A percentile compares a stretch with the other conserved stretches of the same genome.
These are phyloP conservation scores for Dothideomycetes sp. DNA, from an alignment of 2,329 filamentous ascomycete species.

Conservation along the genomic window DNA sequence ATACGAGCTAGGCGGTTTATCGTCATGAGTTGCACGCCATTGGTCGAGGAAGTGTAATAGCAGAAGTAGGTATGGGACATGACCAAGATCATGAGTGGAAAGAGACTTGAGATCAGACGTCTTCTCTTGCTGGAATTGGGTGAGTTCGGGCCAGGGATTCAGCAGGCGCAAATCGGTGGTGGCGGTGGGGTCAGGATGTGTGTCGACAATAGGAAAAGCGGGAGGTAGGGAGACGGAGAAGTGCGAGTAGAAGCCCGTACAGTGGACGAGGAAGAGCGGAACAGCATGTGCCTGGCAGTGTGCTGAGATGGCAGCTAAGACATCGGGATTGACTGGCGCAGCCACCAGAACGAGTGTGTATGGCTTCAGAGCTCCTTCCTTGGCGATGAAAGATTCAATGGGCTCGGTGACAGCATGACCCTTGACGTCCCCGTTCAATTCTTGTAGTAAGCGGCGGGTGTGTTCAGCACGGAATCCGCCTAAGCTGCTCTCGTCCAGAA, in stretches of 20 bases:
- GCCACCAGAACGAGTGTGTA: slow-evolving; percentile 55
- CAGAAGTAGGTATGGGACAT: slow-evolving; percentile 78
- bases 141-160: slow-evolving; percentile 75
- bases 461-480: slow-evolving; percentile 71
- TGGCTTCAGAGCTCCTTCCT: slow-evolving; percentile 32
- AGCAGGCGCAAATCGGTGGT: slow-evolving; percentile 78
- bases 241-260: slow-evolving; percentile 83
- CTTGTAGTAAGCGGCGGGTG: slow-evolving; percentile 65
- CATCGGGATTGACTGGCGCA: slow-evolving; percentile 47
- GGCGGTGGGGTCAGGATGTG: slow-evolving; percentile 80
- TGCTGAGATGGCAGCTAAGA: slow-evolving; percentile 41
- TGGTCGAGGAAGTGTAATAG: slow-evolving; percentile 71
- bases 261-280: slow-evolving; percentile 75
- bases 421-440: slow-evolving; percentile 86
- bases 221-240: slow-evolving; percentile 71
- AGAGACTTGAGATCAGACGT: slow-evolving; percentile 41
- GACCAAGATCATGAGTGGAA: slow-evolving; percentile 49
- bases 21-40: slow-evolving; percentile 67
- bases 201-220: slow-evolving; percentile 89
- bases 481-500: slow-evolving; percentile 69
- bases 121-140: slow-evolving; percentile 56
- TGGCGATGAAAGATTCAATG: slow-evolving; percentile 35
- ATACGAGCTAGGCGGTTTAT: slow-evolving; percentile 61
- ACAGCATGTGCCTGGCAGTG: slow-evolving; percentile 50
- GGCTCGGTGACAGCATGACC: slow-evolving; percentile 57